Evolutionary conservation across 2,329 filamentous ascomycete species (phyloP), one percentile per base, ranked within the genome.

Genomic region (Thelonectria discophora): DNA sequence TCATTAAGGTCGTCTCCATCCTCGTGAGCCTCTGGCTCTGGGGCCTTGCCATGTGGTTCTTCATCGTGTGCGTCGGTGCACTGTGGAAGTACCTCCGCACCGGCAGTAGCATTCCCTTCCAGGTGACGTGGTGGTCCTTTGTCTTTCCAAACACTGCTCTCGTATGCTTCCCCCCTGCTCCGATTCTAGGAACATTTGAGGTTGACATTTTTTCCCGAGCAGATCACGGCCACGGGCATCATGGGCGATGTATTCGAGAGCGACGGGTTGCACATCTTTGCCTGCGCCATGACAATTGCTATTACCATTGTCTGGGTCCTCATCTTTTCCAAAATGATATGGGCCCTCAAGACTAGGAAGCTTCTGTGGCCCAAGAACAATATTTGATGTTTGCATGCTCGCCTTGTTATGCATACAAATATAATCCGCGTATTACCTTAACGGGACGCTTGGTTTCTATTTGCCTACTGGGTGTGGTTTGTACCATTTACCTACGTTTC

Each of bases 101-200:
- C 2, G 79, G 84, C 11, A 82, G 84, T 39, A 84, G 82, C 60
- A 86, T 93, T 80, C 84, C 87, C 4, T 95, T 94, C 71, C 89
- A 90, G 17, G 94, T 95, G 90, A 92, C 89, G 1, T 96, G 91
- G 88, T 95, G 90, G 77, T 91, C 88, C 3, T 94, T 94, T 75
- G 84, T 94, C 5, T 94, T 94, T 70, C 91, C 91, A 2, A 93
- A 94, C 68, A 94, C 91, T 0, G 90, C 90, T 0, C 77, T 93
- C 61, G 85, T 76, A 71, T 52, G 73, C 55, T 40, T 17, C 7
- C 24, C 18, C 10, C 27, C 39, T n/a, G 20, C 13, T 10, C 18
- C 20, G 48, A 1, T 5, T 10, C 11, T 5, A 15, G 8, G n/a
- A 7, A 18, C 45, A 30, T 47, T 47, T 13, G 9, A 42, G 12